A percentile compares a stretch with the other conserved stretches of the same genome.
Conservation (phyloP, 108 stramenopile species). For the Pseudonitzschia delicatissima region DNA sequence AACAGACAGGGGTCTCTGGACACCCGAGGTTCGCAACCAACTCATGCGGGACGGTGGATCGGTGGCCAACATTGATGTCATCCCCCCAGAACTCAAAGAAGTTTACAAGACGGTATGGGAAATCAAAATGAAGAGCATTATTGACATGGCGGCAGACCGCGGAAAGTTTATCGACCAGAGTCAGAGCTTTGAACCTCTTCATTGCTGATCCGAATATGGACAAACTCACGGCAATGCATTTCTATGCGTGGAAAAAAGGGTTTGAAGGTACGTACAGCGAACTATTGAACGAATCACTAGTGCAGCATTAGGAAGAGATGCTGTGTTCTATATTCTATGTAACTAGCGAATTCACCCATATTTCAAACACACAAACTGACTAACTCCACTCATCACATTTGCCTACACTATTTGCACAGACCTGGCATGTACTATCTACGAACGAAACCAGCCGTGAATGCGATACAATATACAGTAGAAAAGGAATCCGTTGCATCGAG, state of each 20-base stretch:
- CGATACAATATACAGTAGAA: constrained; percentile 97
- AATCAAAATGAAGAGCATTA: constrained; percentile 92
- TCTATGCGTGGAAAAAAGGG: constrained; percentile 97
- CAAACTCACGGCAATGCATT: constrained; percentile 97
- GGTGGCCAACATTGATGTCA: constrained; percentile 75
- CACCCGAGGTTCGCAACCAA: constrained; percentile 84
- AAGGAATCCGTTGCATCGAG: constrained; percentile 35
- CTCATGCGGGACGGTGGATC: constrained; percentile 93
- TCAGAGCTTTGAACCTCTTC: constrained; percentile 95
- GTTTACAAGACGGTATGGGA: constrained; percentile 99
- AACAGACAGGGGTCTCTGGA: constrained; percentile 94
- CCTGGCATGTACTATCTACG: constrained; percentile 98
- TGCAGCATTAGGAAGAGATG: not conserved
- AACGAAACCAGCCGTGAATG: constrained; percentile 93
- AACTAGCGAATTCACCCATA: not conserved
- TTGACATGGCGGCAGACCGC: constrained; percentile 96
- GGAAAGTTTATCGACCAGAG: constrained; percentile 96
- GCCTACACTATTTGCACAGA: constrained; percentile 45
- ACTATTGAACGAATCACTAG: too few relatives aligned
- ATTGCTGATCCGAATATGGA: constrained; percentile 91
- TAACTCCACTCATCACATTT: not conserved
- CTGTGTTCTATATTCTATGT: constrained; percentile 10
- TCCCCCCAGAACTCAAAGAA: constrained; percentile 83
- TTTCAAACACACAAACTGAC: not conserved
- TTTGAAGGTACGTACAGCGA: constrained; percentile 65